phyloP scores from a whole-genome alignment of 108 stramenopile species.

The Cyclotella cryptica region DNA sequence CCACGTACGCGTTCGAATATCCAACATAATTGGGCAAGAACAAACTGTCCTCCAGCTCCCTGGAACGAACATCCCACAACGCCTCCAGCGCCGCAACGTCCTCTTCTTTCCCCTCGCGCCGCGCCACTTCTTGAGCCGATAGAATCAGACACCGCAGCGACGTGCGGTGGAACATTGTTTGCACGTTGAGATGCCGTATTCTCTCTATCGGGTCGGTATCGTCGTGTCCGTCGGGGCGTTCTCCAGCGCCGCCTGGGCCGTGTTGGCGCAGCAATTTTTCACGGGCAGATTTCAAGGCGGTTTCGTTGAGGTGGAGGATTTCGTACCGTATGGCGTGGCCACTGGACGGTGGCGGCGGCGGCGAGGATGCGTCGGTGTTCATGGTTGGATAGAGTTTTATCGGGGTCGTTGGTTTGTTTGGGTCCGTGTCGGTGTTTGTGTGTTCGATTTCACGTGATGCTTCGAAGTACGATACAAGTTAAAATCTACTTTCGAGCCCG shows the following conservation, averaged over 20 bases:
- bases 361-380: background rate
- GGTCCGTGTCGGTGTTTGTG: too few species aligned
- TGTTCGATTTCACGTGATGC: too few species aligned
- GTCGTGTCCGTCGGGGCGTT: background rate
- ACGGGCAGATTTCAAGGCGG: background rate
- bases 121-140: background rate
- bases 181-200: background rate
- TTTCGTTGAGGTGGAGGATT: constrained; percentile 4
- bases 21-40: background rate
- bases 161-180: background rate
- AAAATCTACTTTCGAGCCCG: too few species aligned
- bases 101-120: background rate
- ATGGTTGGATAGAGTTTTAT: background rate
- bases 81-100: background rate
- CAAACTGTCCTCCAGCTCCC: background rate
- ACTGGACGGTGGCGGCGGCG: background rate
- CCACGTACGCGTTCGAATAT: too few species aligned
- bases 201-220: background rate
- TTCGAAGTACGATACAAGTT: too few species aligned
- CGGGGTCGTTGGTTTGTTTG: background rate
- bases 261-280: background rate
- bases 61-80: background rate
- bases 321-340: constrained; percentile 6
- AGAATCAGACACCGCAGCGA: background rate
- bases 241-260: background rate